Evolutionary conservation across 2,329 filamentous ascomycete genomes (phyloP).

Genomic region (Fusarium ramigenum): DNA sequence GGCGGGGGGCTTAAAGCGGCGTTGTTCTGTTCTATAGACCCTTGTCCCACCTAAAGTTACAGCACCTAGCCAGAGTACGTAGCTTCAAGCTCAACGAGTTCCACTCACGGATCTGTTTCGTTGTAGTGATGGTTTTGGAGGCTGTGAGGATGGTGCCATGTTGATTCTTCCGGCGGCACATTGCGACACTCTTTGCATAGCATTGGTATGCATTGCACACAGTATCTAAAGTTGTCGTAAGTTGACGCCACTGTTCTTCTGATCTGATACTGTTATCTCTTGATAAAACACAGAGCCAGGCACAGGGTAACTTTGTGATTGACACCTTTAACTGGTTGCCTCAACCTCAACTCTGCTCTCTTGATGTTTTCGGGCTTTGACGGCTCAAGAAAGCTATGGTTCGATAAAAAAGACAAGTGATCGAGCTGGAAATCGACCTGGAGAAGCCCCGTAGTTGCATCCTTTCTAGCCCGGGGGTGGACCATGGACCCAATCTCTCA

Average conservation of each 20-base stretch:
- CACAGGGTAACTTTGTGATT: slow-evolving; percentile 17
- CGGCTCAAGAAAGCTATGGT: slow-evolving; percentile 22
- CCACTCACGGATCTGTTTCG: slow-evolving; percentile 14
- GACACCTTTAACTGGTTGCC: background rate
- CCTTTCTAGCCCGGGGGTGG: slow-evolving; percentile 21
- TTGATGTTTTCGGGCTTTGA: slow-evolving; percentile 5
- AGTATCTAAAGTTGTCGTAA: background rate
- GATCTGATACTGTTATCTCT: slow-evolving; percentile 19
- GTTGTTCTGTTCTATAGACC: slow-evolving; percentile 7
- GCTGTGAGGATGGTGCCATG: slow-evolving; percentile 27
- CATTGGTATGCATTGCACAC: background rate
- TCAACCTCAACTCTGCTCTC: slow-evolving; percentile 3
- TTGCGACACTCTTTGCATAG: slow-evolving; percentile 2
- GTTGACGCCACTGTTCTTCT: slow-evolving; percentile 23
- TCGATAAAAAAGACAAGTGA: background rate
- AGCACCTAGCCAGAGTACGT: background rate
- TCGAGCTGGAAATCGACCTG: background rate
- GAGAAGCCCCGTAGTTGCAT: slow-evolving; percentile 5
- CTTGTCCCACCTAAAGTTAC: slow-evolving; percentile 11
- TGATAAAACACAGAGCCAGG: background rate
- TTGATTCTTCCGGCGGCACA: slow-evolving; percentile 11
- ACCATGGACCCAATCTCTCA: background rate
- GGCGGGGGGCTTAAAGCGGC: slow-evolving; percentile 21
- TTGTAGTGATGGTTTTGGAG: slow-evolving; percentile 2
- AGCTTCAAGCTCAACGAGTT: slow-evolving; percentile 38